These are phyloP conservation scores for Aaosphaeria arxii DNA, from an alignment of 2,329 filamentous ascomycete genomes.

Conservation along the genomic window DNA sequence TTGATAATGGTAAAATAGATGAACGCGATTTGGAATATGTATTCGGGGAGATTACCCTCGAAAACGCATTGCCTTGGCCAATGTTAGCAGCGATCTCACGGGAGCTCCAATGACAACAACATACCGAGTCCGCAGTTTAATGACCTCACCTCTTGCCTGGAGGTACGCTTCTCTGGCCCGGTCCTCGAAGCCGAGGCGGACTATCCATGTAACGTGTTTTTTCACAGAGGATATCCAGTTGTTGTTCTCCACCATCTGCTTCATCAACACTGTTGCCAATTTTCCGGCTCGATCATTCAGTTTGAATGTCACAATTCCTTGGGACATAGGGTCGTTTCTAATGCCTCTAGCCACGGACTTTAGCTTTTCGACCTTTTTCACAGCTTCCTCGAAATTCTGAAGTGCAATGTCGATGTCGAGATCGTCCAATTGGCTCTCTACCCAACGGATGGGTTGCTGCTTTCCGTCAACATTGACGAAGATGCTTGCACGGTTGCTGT, in stretches of 20 bases:
- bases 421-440: conserved; percentile 92
- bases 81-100: conserved; percentile 12
- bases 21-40: conserved; percentile 93
- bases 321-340: conserved; percentile 81
- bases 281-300: conserved; percentile 79
- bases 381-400: conserved; percentile 82
- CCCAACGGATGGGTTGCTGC: conserved; percentile 93
- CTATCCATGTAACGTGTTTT: conserved; percentile 79
- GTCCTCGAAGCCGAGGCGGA: conserved; percentile 85
- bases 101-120: conserved; percentile 1
- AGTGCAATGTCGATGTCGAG: conserved; percentile 94
- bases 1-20: conserved; percentile 94
- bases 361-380: conserved; percentile 79
- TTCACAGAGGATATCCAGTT: conserved; percentile 74
- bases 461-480: conserved; percentile 95
- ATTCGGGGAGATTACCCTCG: conserved; percentile 85
- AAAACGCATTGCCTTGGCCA: conserved; percentile 79
- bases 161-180: conserved; percentile 84
- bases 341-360: conserved; percentile 74
- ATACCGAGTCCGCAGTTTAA: conserved; percentile 80
- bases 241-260: conserved; percentile 74
- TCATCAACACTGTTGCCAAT: conserved; percentile 72
- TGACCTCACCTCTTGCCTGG: conserved; percentile 70
- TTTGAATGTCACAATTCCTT: conserved; percentile 90
- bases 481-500: conserved; percentile 70